phyloP scores from a whole-genome alignment of 2,329 filamentous ascomycete species.

The Alternaria infectoria region DNA sequence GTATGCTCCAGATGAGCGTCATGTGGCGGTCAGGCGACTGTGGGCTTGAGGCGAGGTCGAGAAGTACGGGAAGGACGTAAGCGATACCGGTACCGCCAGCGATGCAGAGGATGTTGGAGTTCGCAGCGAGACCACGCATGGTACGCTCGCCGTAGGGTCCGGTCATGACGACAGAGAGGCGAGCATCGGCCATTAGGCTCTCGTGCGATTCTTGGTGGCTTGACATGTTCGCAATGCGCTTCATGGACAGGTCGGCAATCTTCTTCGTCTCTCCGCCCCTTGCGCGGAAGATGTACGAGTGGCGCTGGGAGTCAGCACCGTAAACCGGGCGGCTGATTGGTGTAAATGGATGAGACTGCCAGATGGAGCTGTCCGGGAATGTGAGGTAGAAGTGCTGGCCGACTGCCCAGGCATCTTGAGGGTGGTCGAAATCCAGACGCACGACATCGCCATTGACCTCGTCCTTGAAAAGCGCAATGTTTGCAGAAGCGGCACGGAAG shows the following conservation, averaged over 20 bases:
- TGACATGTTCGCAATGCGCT: conserved; percentile 27
- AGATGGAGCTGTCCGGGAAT: conserved; percentile 70
- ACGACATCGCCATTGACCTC: conserved; percentile 60
- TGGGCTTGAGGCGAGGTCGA: conserved; percentile 33
- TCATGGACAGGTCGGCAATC: conserved; percentile 40
- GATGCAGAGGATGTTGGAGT: conserved; percentile 44
- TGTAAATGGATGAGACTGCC: conserved; percentile 75
- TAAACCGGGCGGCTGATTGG: conserved; percentile 35
- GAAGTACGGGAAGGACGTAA: conserved; percentile 46
- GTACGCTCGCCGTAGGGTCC: conserved; percentile 45
- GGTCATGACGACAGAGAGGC: conserved; percentile 41
- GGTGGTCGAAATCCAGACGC: conserved; percentile 69
- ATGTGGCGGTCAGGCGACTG: conserved; percentile 35
- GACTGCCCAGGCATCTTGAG: conserved; percentile 66
- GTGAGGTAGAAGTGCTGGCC: conserved; percentile 76
- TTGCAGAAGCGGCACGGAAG: conserved; percentile 34
- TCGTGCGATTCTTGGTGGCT: conserved; percentile 31
- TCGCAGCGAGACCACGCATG: conserved; percentile 25
- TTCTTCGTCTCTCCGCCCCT: conserved; percentile 43
- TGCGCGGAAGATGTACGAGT: conserved; percentile 46
- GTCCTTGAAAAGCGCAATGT: conserved; percentile 39
- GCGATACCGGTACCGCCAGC: conserved; percentile 49
- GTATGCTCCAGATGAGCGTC: conserved; percentile 45
- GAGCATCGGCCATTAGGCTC: conserved; percentile 29
- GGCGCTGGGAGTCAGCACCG: conserved; percentile 31